Percentiles rank a stretch among this genome's conserved stretches.
These are phyloP conservation scores for Nicotiana rustica DNA, from an alignment of 305 asterid species.

Conservation along the genomic window DNA sequence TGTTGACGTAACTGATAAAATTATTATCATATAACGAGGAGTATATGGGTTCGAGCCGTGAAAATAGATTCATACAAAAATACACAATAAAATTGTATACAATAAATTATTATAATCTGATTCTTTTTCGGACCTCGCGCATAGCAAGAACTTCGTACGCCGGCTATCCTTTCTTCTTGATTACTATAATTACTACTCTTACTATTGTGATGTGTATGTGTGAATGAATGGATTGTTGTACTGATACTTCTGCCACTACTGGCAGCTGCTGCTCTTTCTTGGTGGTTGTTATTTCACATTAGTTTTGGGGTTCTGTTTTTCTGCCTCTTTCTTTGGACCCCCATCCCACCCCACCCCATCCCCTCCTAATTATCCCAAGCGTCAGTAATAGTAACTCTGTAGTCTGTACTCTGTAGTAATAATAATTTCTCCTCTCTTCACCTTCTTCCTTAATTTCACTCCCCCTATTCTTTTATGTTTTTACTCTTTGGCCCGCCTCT, in stretches of 20 bases:
- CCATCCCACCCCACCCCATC: too few relatives aligned
- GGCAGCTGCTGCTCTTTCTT: neutral
- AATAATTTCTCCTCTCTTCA: neutral
- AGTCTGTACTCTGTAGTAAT: neutral
- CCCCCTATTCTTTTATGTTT: neutral
- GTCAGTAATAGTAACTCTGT: neutral
- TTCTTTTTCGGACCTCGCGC: too few relatives aligned
- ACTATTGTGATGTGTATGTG: neutral
- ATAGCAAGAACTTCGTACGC: too few relatives aligned
- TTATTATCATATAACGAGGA: too few relatives aligned
- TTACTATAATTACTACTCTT: neutral
- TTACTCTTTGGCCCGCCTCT: conserved; percentile 16
- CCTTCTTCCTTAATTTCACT: neutral
- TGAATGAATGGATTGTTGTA: conserved; percentile 14
- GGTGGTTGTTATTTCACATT: conserved; percentile 2
- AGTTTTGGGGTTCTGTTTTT: conserved; percentile 15
- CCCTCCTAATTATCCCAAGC: neutral
- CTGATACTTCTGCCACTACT: conserved; percentile 6
- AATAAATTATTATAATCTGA: too few relatives aligned
- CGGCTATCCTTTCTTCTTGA: neutral
- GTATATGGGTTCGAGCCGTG: too few relatives aligned
- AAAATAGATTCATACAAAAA: too few relatives aligned
- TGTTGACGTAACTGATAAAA: too few relatives aligned
- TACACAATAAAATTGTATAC: too few relatives aligned
- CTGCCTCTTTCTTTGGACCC: neutral